Base-by-base conservation (phyloP, 768 basidiomycete species). In the Suillus occidentalis region DNA sequence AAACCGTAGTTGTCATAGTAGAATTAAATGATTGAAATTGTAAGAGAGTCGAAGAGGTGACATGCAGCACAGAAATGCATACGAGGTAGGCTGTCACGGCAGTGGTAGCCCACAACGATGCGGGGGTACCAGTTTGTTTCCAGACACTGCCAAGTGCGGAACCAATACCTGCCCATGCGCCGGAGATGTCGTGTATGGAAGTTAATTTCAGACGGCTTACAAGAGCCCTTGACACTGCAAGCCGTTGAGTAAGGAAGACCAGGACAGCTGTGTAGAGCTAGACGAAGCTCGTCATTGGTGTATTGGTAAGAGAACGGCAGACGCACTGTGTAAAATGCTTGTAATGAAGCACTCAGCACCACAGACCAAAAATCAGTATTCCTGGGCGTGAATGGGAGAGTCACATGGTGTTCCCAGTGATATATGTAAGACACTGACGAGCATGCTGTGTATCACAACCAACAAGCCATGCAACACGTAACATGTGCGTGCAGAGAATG, bases 381-480 rank as follows among this genome's bases (percentile, higher is more conserved):
- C 40, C 2, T 42, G 16, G 40, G 40, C 16, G 16, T 42, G 40
- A 42, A 42, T 13, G 40, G 16, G 7, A 42, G 40, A 18, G 40
- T 42, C 16, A 42, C 40, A 42, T 3, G 16, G 40, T 42, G 40
- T 42, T 18, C 40, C 40, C 40, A 42, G 16, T 3, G 6, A 42
- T 3, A 18, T 18, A 42, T 18, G 6, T 42, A 18, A 42, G 40
- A 42, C 6, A 18, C 16, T n/a, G 40, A 42, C 7, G 16, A 42
- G 40, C 6, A 42, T 4, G 40, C 16, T 42, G 7, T 42, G 81
- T 47, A n/a, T n/a, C 45, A n/a, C n/a, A 10, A 47, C n/a, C n/a
- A 47, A 47, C 20, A n/a, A 8, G 40, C 16, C 45, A 47, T 47
- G 45, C 45, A 47, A 10, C 45, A n/a, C 18, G 10, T 47, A 47